Percentiles rank a stretch among this genome's conserved stretches.
Conservation (phyloP, 164 flowering plant species). For the Litsea cubeba region DNA sequence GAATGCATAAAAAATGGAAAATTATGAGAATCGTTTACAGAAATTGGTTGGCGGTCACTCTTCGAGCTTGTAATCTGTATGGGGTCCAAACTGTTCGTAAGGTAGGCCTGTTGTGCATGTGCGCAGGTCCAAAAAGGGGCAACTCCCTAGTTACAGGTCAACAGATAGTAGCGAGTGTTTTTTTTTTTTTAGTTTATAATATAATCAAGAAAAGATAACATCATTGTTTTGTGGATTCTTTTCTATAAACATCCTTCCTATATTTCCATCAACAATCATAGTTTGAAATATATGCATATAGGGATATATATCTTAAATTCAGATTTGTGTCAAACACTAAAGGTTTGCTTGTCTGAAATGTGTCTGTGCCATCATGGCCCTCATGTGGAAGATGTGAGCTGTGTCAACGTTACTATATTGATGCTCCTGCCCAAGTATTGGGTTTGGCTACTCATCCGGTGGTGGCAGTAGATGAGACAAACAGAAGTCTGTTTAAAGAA, state of each 20-base stretch:
- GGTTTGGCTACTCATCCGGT: neutral
- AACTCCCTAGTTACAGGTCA: neutral
- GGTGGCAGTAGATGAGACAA: neutral
- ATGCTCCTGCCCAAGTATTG: neutral
- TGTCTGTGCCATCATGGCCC: neutral
- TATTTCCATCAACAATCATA: neutral
- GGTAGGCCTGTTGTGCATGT: too few species aligned
- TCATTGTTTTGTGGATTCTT: neutral
- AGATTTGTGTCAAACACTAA: too few species aligned
- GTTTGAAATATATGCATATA: neutral
- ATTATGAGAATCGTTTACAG: too few species aligned
- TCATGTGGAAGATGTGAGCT: neutral
- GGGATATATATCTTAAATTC: too few species aligned
- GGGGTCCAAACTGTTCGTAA: too few species aligned
- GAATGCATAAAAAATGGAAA: too few species aligned
- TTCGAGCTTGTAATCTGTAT: too few species aligned
- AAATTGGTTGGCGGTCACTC: too few species aligned
- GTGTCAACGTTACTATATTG: neutral
- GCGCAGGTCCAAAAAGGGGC: too few species aligned
- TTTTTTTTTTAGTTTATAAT: too few species aligned
- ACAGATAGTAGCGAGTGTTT: neutral
- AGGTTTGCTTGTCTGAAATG: too few species aligned
- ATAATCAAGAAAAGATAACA: neutral
- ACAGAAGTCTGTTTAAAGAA: neutral
- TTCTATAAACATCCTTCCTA: neutral